Conservation (phyloP, 2,329 filamentous ascomycete species). For the Dendryphion nanum region DNA sequence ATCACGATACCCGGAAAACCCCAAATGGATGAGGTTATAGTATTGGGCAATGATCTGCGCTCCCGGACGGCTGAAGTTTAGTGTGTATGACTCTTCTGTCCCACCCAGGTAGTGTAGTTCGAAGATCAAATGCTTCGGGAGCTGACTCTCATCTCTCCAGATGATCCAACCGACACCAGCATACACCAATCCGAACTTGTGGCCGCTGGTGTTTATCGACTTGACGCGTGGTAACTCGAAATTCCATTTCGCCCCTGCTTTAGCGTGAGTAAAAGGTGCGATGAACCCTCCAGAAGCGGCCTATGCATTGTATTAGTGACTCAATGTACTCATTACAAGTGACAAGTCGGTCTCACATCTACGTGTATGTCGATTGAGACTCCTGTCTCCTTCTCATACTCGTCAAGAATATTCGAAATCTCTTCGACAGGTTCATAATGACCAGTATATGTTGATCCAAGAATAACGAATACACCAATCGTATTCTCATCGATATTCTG, state of each 20-base stretch:
- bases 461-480: conserved; percentile 71
- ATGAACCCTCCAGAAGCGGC: conserved; percentile 62
- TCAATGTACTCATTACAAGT: background rate
- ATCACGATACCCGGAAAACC: conserved; percentile 61
- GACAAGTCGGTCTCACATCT: conserved; percentile 47
- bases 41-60: conserved; percentile 71
- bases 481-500: conserved; percentile 73
- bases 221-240: conserved; percentile 62
- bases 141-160: conserved; percentile 57
- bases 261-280: conserved; percentile 59
- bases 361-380: conserved; percentile 67
- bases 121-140: conserved; percentile 68
- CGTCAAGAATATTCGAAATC: conserved; percentile 63
- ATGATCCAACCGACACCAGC: conserved; percentile 63
- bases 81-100: conserved; percentile 68
- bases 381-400: conserved; percentile 61
- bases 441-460: conserved; percentile 71
- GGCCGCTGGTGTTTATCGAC: conserved; percentile 65
- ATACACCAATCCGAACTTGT: conserved; percentile 64
- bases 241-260: conserved; percentile 60
- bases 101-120: conserved; percentile 70
- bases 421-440: conserved; percentile 72
- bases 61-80: conserved; percentile 71
- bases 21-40: conserved; percentile 71
- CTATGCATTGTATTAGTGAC: conserved; percentile 4